These are phyloP conservation scores for Colletotrichum musae DNA, from an alignment of 2,329 filamentous ascomycete species.

Conservation along the genomic window DNA sequence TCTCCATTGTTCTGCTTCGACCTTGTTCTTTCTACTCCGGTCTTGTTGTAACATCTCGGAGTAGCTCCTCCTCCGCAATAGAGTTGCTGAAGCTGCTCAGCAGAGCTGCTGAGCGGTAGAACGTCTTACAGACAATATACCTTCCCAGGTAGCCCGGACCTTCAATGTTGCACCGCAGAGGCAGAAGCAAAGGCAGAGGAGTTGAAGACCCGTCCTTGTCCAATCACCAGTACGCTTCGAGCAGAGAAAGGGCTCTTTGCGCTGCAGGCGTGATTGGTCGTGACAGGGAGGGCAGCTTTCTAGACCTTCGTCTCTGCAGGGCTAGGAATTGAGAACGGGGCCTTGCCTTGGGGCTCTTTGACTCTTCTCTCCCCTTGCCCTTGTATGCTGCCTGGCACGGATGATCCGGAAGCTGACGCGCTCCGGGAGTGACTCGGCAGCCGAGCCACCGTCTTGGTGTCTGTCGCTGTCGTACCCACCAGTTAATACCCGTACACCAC, in stretches of 20 bases:
- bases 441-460: constrained; percentile 13
- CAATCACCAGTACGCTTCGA: constrained; percentile 2
- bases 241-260: constrained; percentile 1
- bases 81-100: neutral
- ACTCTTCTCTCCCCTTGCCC: constrained; percentile 10
- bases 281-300: neutral
- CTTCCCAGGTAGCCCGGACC: neutral
- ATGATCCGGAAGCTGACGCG: constrained; percentile 40
- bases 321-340: constrained; percentile 3
- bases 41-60: neutral
- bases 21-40: neutral
- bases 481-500: no score
- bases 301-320: constrained; percentile 21
- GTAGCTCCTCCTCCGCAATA: neutral
- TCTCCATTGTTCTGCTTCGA: neutral
- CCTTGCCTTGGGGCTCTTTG: constrained; percentile 8
- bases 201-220: neutral
- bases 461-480: constrained; percentile 1
- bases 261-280: constrained; percentile 23
- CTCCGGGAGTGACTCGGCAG: constrained; percentile 36
- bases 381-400: constrained; percentile 26
- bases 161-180: neutral
- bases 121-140: neutral
- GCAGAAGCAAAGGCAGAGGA: neutral
- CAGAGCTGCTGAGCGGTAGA: constrained; percentile 21